Percentiles rank a stretch among this genome's conserved stretches.
phyloP scores from a whole-genome alignment of 352 stramenopile species.

The Phytophthora ohioensis region DNA sequence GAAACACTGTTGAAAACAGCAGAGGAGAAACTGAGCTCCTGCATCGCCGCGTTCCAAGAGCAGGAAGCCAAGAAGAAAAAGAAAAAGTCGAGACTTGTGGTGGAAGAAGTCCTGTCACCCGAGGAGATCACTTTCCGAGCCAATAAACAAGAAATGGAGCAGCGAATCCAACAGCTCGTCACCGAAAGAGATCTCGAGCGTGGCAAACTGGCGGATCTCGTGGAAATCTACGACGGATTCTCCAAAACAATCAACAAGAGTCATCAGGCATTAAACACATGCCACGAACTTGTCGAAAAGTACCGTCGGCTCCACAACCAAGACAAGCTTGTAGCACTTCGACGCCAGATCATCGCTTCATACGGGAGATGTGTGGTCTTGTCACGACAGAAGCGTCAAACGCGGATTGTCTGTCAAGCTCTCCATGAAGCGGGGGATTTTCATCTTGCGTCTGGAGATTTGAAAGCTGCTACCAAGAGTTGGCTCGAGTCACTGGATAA shows the following conservation, averaged over 20 bases:
- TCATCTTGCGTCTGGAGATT: conserved; percentile 55
- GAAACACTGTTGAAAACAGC: conserved; percentile 38
- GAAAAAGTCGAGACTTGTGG: conserved; percentile 81
- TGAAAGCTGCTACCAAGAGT: conserved; percentile 53
- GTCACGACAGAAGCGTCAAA: conserved; percentile 73
- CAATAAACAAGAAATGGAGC: conserved; percentile 51
- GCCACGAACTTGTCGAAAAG: conserved; percentile 55
- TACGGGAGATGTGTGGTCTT: conserved; percentile 66
- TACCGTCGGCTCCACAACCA: conserved; percentile 38
- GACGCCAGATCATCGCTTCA: conserved; percentile 47
- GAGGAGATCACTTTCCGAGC: conserved; percentile 71
- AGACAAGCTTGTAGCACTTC: conserved; percentile 23
- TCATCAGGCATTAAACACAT: conserved; percentile 58
- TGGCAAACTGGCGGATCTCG: conserved; percentile 39
- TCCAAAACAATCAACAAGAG: conserved; percentile 71
- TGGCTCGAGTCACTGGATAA: conserved; percentile 85
- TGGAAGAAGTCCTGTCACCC: conserved; percentile 67
- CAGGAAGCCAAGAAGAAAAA: conserved; percentile 84
- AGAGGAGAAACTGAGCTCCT: conserved; percentile 43
- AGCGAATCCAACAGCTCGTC: conserved; percentile 41
- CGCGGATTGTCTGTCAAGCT: conserved; percentile 61
- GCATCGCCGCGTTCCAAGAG: conserved; percentile 62
- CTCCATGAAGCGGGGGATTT: conserved; percentile 82
- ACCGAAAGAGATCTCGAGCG: conserved; percentile 33
- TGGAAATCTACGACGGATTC: conserved; percentile 33